Evolutionary conservation across 331 rosid genomes (phyloP), one percentile per base, ranked within the genome.

Genomic region (Saraca asoca): DNA sequence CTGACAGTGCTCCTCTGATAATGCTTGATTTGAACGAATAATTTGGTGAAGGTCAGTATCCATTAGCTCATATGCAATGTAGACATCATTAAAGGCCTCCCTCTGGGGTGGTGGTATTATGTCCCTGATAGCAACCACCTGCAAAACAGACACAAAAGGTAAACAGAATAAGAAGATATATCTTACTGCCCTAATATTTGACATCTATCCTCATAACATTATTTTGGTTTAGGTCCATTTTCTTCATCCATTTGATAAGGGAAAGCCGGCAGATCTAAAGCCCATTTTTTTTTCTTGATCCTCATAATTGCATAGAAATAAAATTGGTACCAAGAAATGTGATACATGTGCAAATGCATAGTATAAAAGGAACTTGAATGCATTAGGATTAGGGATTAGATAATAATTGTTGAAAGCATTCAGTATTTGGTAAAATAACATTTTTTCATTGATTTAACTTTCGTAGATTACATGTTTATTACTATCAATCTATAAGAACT

Each of bases 1-100:
- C 95, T 93, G 98, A 76, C 99, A 94, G 64, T 94, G 99, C 88
- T 94, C 99, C 89, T 94, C 99, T 0, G 99, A 94, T 72, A 94
- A 76, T 3, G 79, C 89, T 84, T 94, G 99, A 59, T 90, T 94
- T 62, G 99, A 94, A 20, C 99, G 96, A 72, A 94, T 94, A 43
- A 94, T 94, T 73, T 94, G 99, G 74, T 94, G 96, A 67, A 94
- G 91, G 72, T 94, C 98, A 54, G 98, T 94, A 83, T 93, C 98
- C 98, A 93, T 93, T 12, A 93, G 85, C 83, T 93, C 98, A 77
- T 94, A 94, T 1, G 97, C 99, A 69, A 94, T 94, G 91, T 94
- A 94, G 52, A 94, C 99, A 80, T 94, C 99, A 62, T 94, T 90
- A 64, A 94, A 94, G 6, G 33, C 71, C 71, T 62, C 85, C 83